phyloP scores from a whole-genome alignment of 768 basidiomycete genomes.

The Suillus americanus region DNA sequence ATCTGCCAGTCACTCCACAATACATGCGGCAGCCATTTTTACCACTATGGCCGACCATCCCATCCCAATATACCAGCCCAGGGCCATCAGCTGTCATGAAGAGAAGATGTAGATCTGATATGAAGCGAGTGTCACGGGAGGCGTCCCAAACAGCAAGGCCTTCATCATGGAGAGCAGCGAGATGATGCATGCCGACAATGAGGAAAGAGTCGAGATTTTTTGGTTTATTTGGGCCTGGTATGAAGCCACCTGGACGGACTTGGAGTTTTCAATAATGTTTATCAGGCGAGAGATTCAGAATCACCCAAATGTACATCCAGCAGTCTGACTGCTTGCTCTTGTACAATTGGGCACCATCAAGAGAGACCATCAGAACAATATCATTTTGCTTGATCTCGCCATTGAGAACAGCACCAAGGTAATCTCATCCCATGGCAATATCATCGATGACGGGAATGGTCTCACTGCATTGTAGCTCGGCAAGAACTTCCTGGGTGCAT shows the following conservation, averaged over 20 bases:
- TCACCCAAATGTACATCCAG: constrained; percentile 38
- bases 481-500: constrained; percentile 13
- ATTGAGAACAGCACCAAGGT: constrained; percentile 17
- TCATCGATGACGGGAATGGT: constrained; percentile 24
- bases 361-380: constrained; percentile 33
- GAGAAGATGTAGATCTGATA: too few relatives aligned
- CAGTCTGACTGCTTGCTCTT: constrained; percentile 39
- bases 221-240: constrained; percentile 35
- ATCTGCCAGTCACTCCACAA: too few relatives aligned
- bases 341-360: constrained; percentile 46
- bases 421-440: constrained; percentile 30
- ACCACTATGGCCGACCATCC: too few relatives aligned
- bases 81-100: too few relatives aligned
- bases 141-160: constrained; percentile 36
- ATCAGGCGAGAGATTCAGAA: constrained; percentile 28
- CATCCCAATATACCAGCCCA: too few relatives aligned
- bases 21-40: too few relatives aligned
- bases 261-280: constrained; percentile 31
- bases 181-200: constrained; percentile 33
- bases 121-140: too few relatives aligned
- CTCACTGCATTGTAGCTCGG: constrained; percentile 18
- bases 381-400: constrained; percentile 28
- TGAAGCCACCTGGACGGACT: constrained; percentile 29
- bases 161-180: constrained; percentile 30
- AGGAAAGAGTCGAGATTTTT: constrained; percentile 34